Conservation (phyloP, 2,329 filamentous ascomycete genomes). For the Aspergillus sp. region DNA sequence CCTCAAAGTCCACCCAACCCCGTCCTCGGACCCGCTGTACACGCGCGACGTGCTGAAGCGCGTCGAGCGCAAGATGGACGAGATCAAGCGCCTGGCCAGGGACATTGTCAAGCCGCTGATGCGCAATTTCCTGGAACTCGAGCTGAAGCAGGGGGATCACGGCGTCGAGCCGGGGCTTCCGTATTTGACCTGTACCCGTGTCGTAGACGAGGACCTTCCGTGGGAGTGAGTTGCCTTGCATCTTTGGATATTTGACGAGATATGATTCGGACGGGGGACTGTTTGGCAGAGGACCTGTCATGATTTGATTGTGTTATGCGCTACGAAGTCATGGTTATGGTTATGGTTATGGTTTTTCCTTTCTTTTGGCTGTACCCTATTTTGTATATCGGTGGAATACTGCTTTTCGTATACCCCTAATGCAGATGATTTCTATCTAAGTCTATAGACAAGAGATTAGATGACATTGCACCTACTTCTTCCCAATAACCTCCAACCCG, state of each 20-base stretch:
- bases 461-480: conserved; percentile 1
- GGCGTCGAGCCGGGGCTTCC: conserved; percentile 35
- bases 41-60: conserved; percentile 73
- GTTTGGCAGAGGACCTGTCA: no score
- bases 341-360: no score
- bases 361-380: neutral
- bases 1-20: conserved; percentile 62
- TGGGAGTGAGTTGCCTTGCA: conserved; percentile 39
- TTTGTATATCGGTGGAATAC: conserved; percentile 1
- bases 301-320: neutral
- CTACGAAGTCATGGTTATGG: no score
- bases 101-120: conserved; percentile 79
- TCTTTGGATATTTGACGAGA: neutral
- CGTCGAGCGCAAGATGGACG: conserved; percentile 80
- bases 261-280: neutral
- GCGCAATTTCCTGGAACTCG: conserved; percentile 74
- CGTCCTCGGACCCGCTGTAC: conserved; percentile 55
- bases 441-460: neutral
- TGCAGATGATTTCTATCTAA: neutral
- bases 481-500: conserved; percentile 55
- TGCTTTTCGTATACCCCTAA: conserved; percentile 2
- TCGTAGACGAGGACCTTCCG: conserved; percentile 54
- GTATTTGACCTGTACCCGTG: conserved; percentile 56
- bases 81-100: conserved; percentile 74
- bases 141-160: conserved; percentile 42